phyloP scores from a whole-genome alignment of 345 rosid genomes.

The Moringa oleifera region DNA sequence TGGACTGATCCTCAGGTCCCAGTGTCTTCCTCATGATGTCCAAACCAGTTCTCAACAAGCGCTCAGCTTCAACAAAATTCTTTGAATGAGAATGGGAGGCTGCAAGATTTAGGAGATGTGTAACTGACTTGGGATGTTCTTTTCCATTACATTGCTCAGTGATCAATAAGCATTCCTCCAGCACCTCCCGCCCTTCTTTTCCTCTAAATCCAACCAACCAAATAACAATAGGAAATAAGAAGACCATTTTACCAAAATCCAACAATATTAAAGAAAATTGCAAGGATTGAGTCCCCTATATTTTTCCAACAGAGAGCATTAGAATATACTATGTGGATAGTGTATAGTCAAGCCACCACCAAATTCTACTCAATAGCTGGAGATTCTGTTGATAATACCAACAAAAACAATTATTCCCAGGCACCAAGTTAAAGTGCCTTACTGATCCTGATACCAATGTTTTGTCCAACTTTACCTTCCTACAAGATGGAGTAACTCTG shows the following conservation, averaged over 20 bases:
- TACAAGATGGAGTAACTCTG: conserved; percentile 75
- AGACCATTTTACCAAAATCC: not conserved
- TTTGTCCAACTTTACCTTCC: conserved; percentile 49
- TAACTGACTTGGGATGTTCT: conserved; percentile 59
- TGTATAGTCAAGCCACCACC: not conserved
- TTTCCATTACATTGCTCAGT: conserved; percentile 63
- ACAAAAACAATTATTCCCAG: not conserved
- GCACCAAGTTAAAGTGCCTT: not conserved
- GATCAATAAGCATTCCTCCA: conserved; percentile 78
- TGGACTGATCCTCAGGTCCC: conserved; percentile 62
- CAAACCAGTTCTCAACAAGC: conserved; percentile 65
- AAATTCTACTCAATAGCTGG: not conserved
- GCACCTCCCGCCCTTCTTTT: conserved; percentile 70
- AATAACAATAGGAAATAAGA: conserved; percentile 6
- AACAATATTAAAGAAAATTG: not conserved
- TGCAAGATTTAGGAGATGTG: conserved; percentile 77
- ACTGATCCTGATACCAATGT: not conserved
- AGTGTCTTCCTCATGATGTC: conserved; percentile 42
- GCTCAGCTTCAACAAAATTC: conserved; percentile 68
- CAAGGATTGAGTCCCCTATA: not conserved
- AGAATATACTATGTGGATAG: too few species aligned
- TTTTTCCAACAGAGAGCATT: not conserved
- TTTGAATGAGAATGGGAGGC: conserved; percentile 63
- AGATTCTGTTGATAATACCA: too few species aligned
- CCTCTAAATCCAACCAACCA: conserved; percentile 37